phyloP scores from a whole-genome alignment of 163 green algal species.

The Scenedesmus sp. region DNA sequence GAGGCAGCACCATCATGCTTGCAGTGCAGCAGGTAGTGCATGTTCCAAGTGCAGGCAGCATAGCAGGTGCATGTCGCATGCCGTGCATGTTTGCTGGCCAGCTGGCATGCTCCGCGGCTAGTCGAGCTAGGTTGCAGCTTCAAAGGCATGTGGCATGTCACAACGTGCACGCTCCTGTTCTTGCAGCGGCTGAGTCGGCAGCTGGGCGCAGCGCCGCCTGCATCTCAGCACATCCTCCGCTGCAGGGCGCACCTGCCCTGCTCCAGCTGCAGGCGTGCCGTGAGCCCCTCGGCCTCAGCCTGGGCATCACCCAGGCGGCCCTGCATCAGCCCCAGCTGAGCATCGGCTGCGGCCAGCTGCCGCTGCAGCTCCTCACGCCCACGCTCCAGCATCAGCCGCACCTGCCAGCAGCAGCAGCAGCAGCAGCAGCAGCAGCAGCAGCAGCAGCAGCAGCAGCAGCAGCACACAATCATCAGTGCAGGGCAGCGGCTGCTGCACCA shows the following conservation, averaged over 20 bases:
- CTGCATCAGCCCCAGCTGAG: conserved; percentile 61
- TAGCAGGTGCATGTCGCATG: no score
- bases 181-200: no score
- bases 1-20: not conserved
- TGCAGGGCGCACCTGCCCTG: conserved; percentile 50
- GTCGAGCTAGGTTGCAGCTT: no score
- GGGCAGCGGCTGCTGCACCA: not conserved
- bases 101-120: no score
- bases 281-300: conserved; percentile 50
- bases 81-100: not conserved
- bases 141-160: no score
- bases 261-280: conserved; percentile 74
- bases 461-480: not conserved
- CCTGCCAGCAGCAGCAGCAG: conserved; percentile 49
- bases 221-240: no score
- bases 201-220: no score
- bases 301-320: conserved; percentile 35
- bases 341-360: conserved; percentile 73
- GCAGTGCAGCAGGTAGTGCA: not conserved
- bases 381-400: conserved; percentile 69
- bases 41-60: no score
- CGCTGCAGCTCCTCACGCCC: conserved; percentile 73
- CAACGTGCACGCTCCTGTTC: no score
- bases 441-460: no score
- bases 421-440: not conserved